Evolutionary conservation across 2,329 filamentous ascomycete species (phyloP).

Genomic region (Phaeosphaeria sp.): DNA sequence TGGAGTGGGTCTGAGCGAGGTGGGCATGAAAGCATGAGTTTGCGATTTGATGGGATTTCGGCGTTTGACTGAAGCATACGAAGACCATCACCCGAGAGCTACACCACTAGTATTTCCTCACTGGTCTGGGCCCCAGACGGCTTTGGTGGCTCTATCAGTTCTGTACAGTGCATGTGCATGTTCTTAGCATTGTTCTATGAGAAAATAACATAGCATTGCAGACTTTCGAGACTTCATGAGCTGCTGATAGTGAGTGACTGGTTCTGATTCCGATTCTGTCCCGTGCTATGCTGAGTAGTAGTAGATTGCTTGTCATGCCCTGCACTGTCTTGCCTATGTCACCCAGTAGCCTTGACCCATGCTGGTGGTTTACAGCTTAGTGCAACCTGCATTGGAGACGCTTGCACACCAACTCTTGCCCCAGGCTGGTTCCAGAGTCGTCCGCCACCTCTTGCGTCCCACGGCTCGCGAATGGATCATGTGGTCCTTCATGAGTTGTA

Average conservation of each 20-base stretch:
- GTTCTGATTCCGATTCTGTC: background rate
- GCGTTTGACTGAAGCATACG: too few species aligned
- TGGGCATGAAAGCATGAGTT: background rate
- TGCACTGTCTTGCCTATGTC: background rate
- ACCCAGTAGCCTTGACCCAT: too few species aligned
- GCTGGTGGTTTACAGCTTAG: too few species aligned
- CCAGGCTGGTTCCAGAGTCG: background rate
- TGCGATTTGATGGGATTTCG: too few species aligned
- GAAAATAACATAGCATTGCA: background rate
- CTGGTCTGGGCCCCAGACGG: too few species aligned
- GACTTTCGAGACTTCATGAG: background rate
- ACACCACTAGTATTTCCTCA: too few species aligned
- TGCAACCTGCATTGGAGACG: background rate
- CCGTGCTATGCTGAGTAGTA: background rate
- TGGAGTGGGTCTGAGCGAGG: slow-evolving; percentile 25
- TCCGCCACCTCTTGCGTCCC: background rate
- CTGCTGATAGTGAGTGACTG: background rate
- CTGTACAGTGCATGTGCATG: too few species aligned
- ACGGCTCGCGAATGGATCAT: background rate
- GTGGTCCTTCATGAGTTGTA: background rate
- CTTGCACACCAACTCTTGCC: background rate
- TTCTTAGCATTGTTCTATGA: too few species aligned
- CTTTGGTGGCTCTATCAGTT: too few species aligned
- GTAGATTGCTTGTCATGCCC: background rate
- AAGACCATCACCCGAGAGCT: too few species aligned